phyloP scores from a whole-genome alignment of 2,329 filamentous ascomycete genomes.

The Hymenoscyphus linearis region DNA sequence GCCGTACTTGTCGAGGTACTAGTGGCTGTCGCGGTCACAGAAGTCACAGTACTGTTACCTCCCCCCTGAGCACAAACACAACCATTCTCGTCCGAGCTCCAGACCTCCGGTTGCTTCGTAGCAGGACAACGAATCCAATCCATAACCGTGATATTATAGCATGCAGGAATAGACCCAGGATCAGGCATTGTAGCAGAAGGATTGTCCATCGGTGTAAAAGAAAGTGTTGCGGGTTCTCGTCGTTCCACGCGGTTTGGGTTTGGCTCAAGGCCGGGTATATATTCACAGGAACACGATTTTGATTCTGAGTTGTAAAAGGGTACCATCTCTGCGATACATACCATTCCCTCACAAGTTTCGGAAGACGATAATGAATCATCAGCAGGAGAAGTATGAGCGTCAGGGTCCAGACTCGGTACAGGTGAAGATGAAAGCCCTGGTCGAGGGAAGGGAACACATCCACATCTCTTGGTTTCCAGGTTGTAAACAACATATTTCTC shows the following conservation, averaged over 20 bases:
- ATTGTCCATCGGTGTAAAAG: background rate
- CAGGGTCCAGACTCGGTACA: background rate
- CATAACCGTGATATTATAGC: background rate
- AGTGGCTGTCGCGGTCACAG: background rate
- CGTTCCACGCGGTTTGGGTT: no score
- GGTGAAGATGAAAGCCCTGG: conserved; percentile 4
- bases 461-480: conserved; percentile 6
- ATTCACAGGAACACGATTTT: background rate
- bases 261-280: background rate
- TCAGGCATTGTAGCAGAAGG: background rate
- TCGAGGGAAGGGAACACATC: conserved; percentile 18
- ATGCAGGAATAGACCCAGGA: background rate
- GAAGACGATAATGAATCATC: background rate
- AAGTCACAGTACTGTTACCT: conserved; percentile 3
- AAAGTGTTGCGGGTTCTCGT: background rate
- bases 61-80: conserved; percentile 12
- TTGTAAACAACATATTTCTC: conserved; percentile 12
- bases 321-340: background rate
- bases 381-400: no score
- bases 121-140: background rate
- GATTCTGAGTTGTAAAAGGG: background rate
- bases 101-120: background rate
- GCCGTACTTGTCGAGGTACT: background rate
- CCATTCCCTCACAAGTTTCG: background rate
- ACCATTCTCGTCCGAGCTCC: background rate